A percentile compares a stretch with the other conserved stretches of the same genome.
Evolutionary conservation across 2,329 filamentous ascomycete genomes (phyloP).

Genomic region (Cordyceps tenuipes): DNA sequence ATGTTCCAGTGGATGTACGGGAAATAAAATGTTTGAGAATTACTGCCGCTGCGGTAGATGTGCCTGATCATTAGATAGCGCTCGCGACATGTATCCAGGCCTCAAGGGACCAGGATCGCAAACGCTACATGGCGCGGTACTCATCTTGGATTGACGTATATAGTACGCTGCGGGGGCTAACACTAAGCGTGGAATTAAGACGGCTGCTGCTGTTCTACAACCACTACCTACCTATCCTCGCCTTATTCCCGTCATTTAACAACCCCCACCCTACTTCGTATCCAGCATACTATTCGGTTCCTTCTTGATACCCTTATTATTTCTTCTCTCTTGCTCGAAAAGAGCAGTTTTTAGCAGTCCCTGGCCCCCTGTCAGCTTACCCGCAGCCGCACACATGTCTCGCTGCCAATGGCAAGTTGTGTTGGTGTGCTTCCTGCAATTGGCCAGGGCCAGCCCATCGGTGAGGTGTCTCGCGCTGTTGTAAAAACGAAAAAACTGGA

Average conservation of each 20-base stretch:
- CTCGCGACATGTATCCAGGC: background rate
- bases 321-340: background rate
- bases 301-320: background rate
- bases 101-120: background rate
- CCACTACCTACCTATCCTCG: background rate
- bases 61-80: background rate
- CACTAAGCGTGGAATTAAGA: background rate
- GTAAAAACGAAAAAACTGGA: too few relatives aligned
- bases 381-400: slow-evolving; percentile 1
- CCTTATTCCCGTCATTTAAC: background rate
- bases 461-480: background rate
- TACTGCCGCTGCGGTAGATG: background rate
- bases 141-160: background rate
- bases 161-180: background rate
- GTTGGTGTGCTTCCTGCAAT: background rate
- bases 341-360: background rate
- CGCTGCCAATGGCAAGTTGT: background rate
- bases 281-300: background rate
- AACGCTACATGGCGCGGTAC: background rate
- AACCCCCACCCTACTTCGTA: background rate
- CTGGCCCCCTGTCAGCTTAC: slow-evolving; percentile 9
- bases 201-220: background rate
- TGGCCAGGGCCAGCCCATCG: background rate
- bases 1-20: background rate
- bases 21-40: background rate